A percentile compares a stretch with the other conserved stretches of the same genome.
Evolutionary conservation across 148 eudicot genomes (phyloP).

Genomic region (Arctostaphylos glauca): DNA sequence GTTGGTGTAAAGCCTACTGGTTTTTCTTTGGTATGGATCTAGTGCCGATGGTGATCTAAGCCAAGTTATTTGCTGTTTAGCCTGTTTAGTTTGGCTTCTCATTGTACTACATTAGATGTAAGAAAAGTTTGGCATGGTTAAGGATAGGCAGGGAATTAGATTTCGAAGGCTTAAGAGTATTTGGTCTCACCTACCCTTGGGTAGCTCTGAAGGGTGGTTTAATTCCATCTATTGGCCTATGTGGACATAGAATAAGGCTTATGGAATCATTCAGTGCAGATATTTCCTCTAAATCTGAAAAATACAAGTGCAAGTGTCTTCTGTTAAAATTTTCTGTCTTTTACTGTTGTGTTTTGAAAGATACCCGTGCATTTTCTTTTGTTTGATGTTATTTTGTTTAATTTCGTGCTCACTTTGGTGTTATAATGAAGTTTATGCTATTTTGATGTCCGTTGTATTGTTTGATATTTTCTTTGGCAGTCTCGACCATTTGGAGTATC

Average conservation of each 20-base stretch:
- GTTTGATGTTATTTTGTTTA: not conserved
- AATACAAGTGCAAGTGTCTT: not conserved
- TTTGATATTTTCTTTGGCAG: conserved; percentile 33
- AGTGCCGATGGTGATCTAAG: not conserved
- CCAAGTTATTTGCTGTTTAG: not conserved
- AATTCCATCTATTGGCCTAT: not conserved
- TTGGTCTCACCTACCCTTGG: not conserved
- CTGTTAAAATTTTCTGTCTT: not conserved
- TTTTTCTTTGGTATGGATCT: not conserved
- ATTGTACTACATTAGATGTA: not conserved
- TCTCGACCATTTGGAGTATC: conserved; percentile 97
- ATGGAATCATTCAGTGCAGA: not conserved
- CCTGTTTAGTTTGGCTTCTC: conserved; percentile 8
- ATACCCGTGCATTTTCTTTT: not conserved
- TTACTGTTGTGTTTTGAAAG: not conserved
- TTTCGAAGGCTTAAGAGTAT: not conserved
- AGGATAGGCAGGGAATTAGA: not conserved
- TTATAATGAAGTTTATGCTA: not conserved
- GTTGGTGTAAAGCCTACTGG: not conserved
- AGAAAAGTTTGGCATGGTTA: not conserved
- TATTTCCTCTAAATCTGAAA: not conserved
- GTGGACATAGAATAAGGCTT: not conserved
- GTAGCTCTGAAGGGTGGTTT: not conserved
- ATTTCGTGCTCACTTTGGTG: not conserved
- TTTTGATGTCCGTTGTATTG: not conserved